A percentile compares a stretch with the other conserved stretches of the same genome.
phyloP scores from a whole-genome alignment of 768 basidiomycete genomes.

The Mycena albidolilacea region DNA sequence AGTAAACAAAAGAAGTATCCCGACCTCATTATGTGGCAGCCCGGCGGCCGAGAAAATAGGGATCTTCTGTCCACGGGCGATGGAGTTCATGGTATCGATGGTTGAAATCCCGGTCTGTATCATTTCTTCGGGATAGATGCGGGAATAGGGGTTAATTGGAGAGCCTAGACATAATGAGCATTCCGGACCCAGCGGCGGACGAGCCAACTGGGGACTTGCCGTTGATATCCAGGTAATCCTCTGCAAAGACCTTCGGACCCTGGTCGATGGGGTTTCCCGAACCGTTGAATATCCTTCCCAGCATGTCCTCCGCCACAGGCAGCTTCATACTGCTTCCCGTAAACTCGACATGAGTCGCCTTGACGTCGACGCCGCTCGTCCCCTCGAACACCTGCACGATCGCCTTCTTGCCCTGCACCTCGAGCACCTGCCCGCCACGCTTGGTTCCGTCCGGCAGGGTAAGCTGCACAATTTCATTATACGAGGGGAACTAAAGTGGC shows the following conservation, averaged over 20 bases:
- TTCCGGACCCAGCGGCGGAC: slow-evolving; percentile 15
- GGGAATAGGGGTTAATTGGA: slow-evolving; percentile 97
- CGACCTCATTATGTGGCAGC: slow-evolving; percentile 95
- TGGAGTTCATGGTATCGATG: slow-evolving; percentile 98
- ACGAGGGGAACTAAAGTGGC: slow-evolving; percentile 86
- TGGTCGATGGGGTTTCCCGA: slow-evolving; percentile 98
- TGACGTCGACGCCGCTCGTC: slow-evolving; percentile 97
- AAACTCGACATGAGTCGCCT: slow-evolving; percentile 97
- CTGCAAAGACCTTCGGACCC: slow-evolving; percentile 98
- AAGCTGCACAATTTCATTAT: slow-evolving; percentile 97
- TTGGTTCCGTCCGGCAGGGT: slow-evolving; percentile 96
- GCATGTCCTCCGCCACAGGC: slow-evolving; percentile 98
- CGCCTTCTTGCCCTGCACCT: slow-evolving; percentile 98
- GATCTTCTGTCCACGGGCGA: slow-evolving; percentile 99
- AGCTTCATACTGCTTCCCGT: slow-evolving; percentile 99
- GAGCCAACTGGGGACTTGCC: slow-evolving; percentile 64
- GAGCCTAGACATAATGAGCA: slow-evolving; percentile 71
- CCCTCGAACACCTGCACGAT: slow-evolving; percentile 99
- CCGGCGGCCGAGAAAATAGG: slow-evolving; percentile 99
- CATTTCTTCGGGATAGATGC: slow-evolving; percentile 99
- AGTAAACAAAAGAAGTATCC: slow-evolving; percentile 26
- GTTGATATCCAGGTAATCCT: slow-evolving; percentile 99
- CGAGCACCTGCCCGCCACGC: slow-evolving; percentile 97
- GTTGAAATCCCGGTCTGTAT: slow-evolving; percentile 99
- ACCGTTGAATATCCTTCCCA: slow-evolving; percentile 99